Conservation (phyloP, 1,284 basidiomycete genomes). For the Pyrrhoderma noxium region DNA sequence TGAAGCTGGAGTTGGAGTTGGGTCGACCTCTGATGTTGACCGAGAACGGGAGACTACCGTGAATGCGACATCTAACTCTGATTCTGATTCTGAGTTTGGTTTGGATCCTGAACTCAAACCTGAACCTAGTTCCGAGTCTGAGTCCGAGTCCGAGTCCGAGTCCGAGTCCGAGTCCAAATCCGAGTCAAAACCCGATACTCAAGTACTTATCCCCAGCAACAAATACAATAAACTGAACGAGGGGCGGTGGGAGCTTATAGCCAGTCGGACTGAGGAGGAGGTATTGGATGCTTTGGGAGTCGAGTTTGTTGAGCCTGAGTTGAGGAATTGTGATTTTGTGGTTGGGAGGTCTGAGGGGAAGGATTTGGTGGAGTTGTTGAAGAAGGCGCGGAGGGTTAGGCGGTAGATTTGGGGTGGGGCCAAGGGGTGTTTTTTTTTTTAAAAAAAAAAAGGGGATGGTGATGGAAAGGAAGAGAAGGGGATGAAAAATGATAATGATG, state of each 20-base stretch:
- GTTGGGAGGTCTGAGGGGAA: slow-evolving; percentile 7
- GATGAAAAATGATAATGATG: too few species aligned
- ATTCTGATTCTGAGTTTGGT: not conserved
- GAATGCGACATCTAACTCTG: not conserved
- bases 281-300: slow-evolving; percentile 23
- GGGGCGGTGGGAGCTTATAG: slow-evolving; percentile 24
- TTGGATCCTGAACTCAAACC: not conserved
- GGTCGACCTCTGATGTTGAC: too few species aligned
- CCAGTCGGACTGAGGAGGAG: slow-evolving; percentile 22
- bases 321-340: slow-evolving; percentile 25
- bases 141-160: too few species aligned
- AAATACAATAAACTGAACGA: not conserved
- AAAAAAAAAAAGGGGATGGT: too few species aligned
- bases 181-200: too few species aligned
- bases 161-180: too few species aligned
- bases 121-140: too few species aligned
- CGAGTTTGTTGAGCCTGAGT: slow-evolving; percentile 23
- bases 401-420: too few species aligned
- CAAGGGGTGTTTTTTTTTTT: slow-evolving; percentile 6
- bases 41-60: too few species aligned
- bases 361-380: slow-evolving; percentile 1
- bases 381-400: slow-evolving; percentile 1
- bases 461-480: too few species aligned
- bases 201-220: too few species aligned
- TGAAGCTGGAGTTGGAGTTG: not conserved